Base-by-base conservation (phyloP, 257 asterid species). In the Thymus quinquecostatus region DNA sequence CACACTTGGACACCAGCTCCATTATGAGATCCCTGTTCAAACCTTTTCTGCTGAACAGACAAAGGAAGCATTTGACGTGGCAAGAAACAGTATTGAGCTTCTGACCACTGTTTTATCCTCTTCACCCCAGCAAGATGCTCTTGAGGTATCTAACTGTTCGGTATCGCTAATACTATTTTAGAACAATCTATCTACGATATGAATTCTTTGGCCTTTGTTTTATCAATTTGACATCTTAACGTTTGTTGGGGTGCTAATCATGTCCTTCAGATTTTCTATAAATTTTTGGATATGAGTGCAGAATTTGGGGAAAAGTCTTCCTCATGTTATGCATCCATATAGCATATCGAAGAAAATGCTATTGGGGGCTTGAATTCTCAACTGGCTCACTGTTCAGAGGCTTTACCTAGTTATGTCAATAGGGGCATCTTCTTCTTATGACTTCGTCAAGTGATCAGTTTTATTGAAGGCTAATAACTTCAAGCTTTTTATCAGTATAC, bases 61-160 rank as follows among this genome's bases (percentile, higher is more conserved):
- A 12, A 95, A 90, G 83, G 99, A 95, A 84, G 96, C 97, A 67
- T 92, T 95, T 75, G 98, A 92, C 68, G 96, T 92, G 64, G 99
- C 98, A 68, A 85, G 96, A 82, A 95, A 95, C 83, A 95, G 98
- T 71, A 64, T 95, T 12, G 99, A 95, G 87, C 96, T 95, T 70
- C 91, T 95, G 61, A 75, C 87, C 77, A 92, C 99, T 66, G 97
- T 95, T 77, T 74, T 92, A 71, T 84, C 99, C 69, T 95, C 99
- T 85, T 95, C 99, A 13, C 97, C 99, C 3, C 96, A 86, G 69
- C 91, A 92, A 83, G 99, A 95, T 79, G 97, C 90, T 80, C 89
- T 92, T 49, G 80, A 95, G 97, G 99, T 92, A 78, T 54, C 30
- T 69, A 48, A 50, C 54, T 75, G 12, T 60, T 75, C 60, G 29